Percentiles rank a stretch among this genome's conserved stretches.
phyloP scores from a whole-genome alignment of 768 basidiomycete species.

The Trichaptum fuscoviolaceum region DNA sequence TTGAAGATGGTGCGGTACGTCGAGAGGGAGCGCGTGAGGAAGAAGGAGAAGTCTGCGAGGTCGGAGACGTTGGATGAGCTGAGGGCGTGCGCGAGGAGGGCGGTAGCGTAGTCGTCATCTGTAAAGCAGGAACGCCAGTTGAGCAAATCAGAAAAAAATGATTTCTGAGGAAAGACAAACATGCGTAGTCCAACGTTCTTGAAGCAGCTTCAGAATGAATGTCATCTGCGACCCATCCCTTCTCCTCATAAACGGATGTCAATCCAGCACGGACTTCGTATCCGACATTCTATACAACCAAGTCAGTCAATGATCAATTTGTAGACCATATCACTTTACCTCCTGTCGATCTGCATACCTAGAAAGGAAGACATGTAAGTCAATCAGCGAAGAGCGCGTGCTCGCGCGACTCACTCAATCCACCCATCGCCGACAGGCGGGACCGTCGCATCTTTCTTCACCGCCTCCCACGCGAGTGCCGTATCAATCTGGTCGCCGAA shows the following conservation, averaged over 20 bases:
- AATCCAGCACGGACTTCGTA: constrained; percentile 81
- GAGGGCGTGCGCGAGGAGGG: background rate
- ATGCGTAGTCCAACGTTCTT: constrained; percentile 74
- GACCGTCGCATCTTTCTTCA: constrained; percentile 66
- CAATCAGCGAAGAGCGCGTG: background rate
- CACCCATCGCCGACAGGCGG: constrained; percentile 53
- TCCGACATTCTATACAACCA: constrained; percentile 48
- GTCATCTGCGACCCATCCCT: constrained; percentile 77
- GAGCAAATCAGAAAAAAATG: no score
- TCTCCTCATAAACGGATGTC: constrained; percentile 56
- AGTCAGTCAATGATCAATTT: background rate
- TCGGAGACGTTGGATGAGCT: constrained; percentile 33
- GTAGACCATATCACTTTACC: constrained; percentile 28
- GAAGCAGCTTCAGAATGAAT: constrained; percentile 76
- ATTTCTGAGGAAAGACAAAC: no score
- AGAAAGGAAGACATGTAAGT: background rate
- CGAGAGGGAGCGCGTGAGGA: constrained; percentile 49
- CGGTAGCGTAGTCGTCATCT: constrained; percentile 74
- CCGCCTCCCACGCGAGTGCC: constrained; percentile 65
- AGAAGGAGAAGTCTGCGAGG: constrained; percentile 52
- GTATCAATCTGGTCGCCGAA: constrained; percentile 52
- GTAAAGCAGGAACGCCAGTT: constrained; percentile 2
- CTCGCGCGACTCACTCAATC: constrained; percentile 35
- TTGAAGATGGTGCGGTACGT: constrained; percentile 68
- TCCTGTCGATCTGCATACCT: constrained; percentile 74